phyloP scores from a whole-genome alignment of 352 stramenopile species.

The Globisporangium emineosum region DNA sequence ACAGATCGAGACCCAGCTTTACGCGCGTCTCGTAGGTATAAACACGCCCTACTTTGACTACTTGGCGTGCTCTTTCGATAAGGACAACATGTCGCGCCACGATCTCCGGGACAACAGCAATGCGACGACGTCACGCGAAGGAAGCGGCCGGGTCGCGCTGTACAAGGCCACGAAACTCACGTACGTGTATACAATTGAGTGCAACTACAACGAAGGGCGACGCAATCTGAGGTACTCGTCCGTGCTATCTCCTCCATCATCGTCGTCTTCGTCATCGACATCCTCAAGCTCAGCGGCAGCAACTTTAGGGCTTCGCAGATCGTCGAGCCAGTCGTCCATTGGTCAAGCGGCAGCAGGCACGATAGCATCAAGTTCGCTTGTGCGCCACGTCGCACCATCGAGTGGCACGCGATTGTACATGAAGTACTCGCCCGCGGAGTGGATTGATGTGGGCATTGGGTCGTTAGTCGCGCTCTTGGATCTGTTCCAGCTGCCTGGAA shows the following conservation, averaged over 20 bases:
- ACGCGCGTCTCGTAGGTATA: slow-evolving; percentile 59
- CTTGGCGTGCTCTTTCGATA: slow-evolving; percentile 77
- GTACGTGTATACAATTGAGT: slow-evolving; percentile 91
- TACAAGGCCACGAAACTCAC: slow-evolving; percentile 65
- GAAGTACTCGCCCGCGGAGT: slow-evolving; percentile 68
- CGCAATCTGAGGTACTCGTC: slow-evolving; percentile 31
- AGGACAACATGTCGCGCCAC: slow-evolving; percentile 55
- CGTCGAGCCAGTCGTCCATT: slow-evolving; percentile 10
- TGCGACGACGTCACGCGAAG: slow-evolving; percentile 52
- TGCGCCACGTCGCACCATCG: slow-evolving; percentile 13
- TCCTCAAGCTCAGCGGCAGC: background rate
- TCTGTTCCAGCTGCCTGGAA: slow-evolving; percentile 45
- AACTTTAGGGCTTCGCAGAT: background rate
- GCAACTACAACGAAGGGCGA: slow-evolving; percentile 89
- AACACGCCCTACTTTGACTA: slow-evolving; percentile 88
- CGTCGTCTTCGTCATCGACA: background rate
- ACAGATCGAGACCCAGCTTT: slow-evolving; percentile 86
- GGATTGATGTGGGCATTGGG: slow-evolving; percentile 66
- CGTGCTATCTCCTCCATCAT: slow-evolving; percentile 7
- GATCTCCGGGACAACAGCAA: slow-evolving; percentile 59
- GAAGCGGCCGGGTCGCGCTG: slow-evolving; percentile 74
- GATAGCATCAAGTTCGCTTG: slow-evolving; percentile 17
- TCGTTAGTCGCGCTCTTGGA: slow-evolving; percentile 59
- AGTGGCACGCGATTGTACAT: slow-evolving; percentile 38
- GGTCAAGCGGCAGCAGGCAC: slow-evolving; percentile 12